Conservation (phyloP, 1,284 basidiomycete species). For the Jaminaea rosea region DNA sequence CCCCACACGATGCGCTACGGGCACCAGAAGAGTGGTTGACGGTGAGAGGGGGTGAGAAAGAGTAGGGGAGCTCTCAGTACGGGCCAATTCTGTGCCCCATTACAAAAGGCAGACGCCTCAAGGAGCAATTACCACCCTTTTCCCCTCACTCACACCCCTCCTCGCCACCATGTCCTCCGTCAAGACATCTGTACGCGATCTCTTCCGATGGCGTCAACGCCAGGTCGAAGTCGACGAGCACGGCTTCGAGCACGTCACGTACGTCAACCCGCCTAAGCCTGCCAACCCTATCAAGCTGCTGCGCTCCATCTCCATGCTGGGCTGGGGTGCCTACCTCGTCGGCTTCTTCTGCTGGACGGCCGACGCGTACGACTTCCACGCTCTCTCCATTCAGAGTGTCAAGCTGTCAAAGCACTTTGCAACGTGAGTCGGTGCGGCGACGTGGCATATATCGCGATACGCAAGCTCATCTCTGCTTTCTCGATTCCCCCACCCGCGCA, state of each 20-base stretch:
- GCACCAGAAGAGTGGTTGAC: too few relatives aligned
- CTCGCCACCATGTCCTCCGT: neutral
- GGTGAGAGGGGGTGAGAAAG: too few relatives aligned
- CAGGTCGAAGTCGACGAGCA: conserved; percentile 16
- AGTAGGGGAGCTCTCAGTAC: too few relatives aligned
- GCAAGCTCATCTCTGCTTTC: too few relatives aligned
- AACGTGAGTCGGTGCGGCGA: too few relatives aligned
- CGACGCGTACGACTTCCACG: conserved; percentile 28
- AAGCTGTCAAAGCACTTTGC: conserved; percentile 20
- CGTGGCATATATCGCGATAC: too few relatives aligned
- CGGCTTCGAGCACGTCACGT: conserved; percentile 17
- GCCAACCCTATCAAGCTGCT: conserved; percentile 19
- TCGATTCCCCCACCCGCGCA: neutral
- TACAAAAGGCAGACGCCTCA: too few relatives aligned
- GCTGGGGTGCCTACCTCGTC: conserved; percentile 23
- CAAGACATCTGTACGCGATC: neutral
- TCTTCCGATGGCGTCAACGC: conserved; percentile 16
- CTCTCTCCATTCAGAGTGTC: conserved; percentile 21
- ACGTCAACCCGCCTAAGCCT: conserved; percentile 12
- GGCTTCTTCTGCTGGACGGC: conserved; percentile 23
- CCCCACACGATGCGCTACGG: too few relatives aligned
- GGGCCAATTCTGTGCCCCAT: too few relatives aligned
- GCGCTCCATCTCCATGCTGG: conserved; percentile 9
- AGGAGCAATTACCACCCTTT: too few relatives aligned
- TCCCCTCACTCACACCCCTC: neutral